Evolutionary conservation across 805 yeast species (phyloP).

Genomic region (Metschnikowia reukaufii): DNA sequence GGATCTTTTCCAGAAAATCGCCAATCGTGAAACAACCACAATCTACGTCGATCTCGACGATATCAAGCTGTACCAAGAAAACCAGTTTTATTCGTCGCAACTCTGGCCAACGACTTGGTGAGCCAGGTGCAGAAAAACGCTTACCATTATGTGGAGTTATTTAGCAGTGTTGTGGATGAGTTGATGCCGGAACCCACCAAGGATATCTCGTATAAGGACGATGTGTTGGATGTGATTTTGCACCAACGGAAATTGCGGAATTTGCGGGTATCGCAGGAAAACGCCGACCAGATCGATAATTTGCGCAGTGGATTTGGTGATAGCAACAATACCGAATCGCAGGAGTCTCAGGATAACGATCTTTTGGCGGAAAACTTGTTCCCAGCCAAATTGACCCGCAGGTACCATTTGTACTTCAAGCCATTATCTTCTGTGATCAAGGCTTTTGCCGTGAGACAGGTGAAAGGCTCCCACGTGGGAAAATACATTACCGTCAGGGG

Average conservation of each 20-base stretch:
- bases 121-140: constrained; percentile 71
- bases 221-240: constrained; percentile 87
- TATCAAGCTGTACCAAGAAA: constrained; percentile 64
- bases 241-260: constrained; percentile 88
- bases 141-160: constrained; percentile 73
- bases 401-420: constrained; percentile 83
- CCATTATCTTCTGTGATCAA: constrained; percentile 60
- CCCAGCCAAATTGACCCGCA: constrained; percentile 82
- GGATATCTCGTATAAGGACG: constrained; percentile 77
- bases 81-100: constrained; percentile 24
- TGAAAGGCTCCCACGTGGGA: constrained; percentile 82
- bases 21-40: constrained; percentile 76
- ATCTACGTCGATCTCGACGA: constrained; percentile 82
- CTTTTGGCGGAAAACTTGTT: constrained; percentile 51
- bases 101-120: constrained; percentile 40
- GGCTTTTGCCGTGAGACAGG: constrained; percentile 84
- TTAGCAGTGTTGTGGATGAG: constrained; percentile 72
- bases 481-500: constrained; percentile 88
- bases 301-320: constrained; percentile 35
- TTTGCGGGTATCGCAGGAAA: constrained; percentile 66
- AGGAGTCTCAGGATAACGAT: constrained; percentile 15
- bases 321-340: constrained; percentile 16
- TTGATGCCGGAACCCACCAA: constrained; percentile 85
- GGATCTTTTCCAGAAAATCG: constrained; percentile 69
- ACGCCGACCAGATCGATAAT: constrained; percentile 57